These are phyloP conservation scores for Diaporthe sp. DNA, from an alignment of 2,329 filamentous ascomycete genomes.

Conservation along the genomic window DNA sequence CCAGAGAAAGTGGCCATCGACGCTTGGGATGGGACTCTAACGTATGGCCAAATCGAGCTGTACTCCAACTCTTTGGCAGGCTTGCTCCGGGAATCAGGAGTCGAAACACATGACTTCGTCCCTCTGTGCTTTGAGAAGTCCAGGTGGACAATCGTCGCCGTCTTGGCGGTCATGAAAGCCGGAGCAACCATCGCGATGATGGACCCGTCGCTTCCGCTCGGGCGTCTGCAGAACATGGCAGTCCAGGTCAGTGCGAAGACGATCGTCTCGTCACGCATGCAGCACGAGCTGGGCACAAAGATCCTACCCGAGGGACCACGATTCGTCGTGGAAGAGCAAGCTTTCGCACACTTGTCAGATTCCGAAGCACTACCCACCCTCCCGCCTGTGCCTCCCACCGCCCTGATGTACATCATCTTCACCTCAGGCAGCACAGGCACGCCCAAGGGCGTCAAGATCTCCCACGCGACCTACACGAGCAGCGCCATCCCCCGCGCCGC, in stretches of 20 bases:
- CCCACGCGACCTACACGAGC: constrained; percentile 48
- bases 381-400: constrained; percentile 41
- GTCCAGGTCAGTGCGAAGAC: constrained; percentile 44
- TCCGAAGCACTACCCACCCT: constrained; percentile 35
- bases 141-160: constrained; percentile 46
- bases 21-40: constrained; percentile 46
- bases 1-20: constrained; percentile 52
- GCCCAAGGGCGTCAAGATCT: constrained; percentile 66
- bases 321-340: constrained; percentile 29
- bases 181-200: constrained; percentile 51
- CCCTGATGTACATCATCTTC: constrained; percentile 61
- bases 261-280: constrained; percentile 44
- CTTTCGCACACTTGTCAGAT: neutral
- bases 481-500: constrained; percentile 54
- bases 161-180: constrained; percentile 50
- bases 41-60: constrained; percentile 43
- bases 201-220: constrained; percentile 44
- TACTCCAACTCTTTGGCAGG: constrained; percentile 42
- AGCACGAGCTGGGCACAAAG: constrained; percentile 20
- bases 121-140: constrained; percentile 50
- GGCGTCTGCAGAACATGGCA: constrained; percentile 44
- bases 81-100: constrained; percentile 40
- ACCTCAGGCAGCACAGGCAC: constrained; percentile 70
- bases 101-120: constrained; percentile 44
- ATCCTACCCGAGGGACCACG: constrained; percentile 28